These are phyloP conservation scores for Trichoderma sp. DNA, from an alignment of 2,329 filamentous ascomycete species.

Conservation along the genomic window DNA sequence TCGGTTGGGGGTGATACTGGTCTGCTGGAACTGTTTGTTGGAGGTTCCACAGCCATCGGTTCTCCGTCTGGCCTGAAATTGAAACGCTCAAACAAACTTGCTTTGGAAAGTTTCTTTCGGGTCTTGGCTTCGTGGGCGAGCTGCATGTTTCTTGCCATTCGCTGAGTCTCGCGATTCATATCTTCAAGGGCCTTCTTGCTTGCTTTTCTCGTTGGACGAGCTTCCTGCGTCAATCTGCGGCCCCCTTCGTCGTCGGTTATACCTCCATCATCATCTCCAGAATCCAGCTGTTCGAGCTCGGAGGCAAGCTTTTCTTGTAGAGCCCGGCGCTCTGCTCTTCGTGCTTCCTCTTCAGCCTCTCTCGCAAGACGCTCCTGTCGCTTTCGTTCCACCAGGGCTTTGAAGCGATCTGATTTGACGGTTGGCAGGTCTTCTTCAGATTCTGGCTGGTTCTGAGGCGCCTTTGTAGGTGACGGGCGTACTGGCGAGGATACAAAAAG, in stretches of 20 bases:
- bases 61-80: constrained; percentile 59
- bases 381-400: constrained; percentile 71
- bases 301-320: constrained; percentile 36
- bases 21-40: constrained; percentile 55
- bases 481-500: constrained; percentile 57
- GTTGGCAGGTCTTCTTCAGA: constrained; percentile 49
- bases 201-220: constrained; percentile 74
- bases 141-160: constrained; percentile 85
- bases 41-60: constrained; percentile 30
- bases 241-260: constrained; percentile 61
- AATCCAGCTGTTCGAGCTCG: constrained; percentile 36
- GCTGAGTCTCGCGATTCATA: constrained; percentile 92
- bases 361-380: constrained; percentile 66
- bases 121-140: constrained; percentile 85
- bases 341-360: constrained; percentile 57
- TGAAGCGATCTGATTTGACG: constrained; percentile 58
- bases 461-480: constrained; percentile 33
- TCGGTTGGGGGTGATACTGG: constrained; percentile 52
- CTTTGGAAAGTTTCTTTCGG: constrained; percentile 85
- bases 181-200: constrained; percentile 94
- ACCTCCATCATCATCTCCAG: constrained; percentile 45
- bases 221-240: constrained; percentile 64
- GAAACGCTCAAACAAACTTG: constrained; percentile 79
- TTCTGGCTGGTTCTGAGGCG: constrained; percentile 34
- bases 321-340: constrained; percentile 43